Evolutionary conservation across 805 yeast genomes (phyloP), one percentile per base, ranked within the genome.

Genomic region (Yarrowia keelungensis): DNA sequence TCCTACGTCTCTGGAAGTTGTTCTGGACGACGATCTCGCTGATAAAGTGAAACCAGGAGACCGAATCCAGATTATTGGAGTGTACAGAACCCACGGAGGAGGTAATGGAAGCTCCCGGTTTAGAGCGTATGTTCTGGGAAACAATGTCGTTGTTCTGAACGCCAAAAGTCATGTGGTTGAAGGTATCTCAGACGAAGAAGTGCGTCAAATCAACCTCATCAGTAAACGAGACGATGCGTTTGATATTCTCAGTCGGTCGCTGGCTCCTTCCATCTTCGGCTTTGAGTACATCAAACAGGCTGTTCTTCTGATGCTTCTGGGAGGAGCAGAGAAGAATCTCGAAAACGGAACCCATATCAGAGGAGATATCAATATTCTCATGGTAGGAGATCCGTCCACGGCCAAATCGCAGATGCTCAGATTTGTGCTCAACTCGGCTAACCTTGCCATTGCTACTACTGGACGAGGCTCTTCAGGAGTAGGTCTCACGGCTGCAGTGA

Each of bases 381-480:
- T 95, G 97, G 98, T 95, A 47, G 99, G 99, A 80, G 99, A 95
- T 78, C 99, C 99, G 14, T 92, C 98, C 9, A 95, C 99, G 16
- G 98, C 99, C 35, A 95, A 95, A 79, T 93, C 98, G 4, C 99
- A 95, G 81, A 88, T 95, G 82, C 84, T 95, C 71, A 85, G 98
- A 72, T 94, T 95, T 76, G 98, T 95, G 19, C 83, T 95, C 71
- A 95, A 94, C 77, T 94, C 98, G 0, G 99, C 99, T 1, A 83
- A 97, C 0, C 82, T 95, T 73, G 98, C 98, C 3, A 92, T 95
- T 73, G 98, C 98, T 36, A 95, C 99, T 0, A 95, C 99, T 0
- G 99, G 99, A 82, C 88, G 97, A 78, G 99, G 99, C 78, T 92
- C 98, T 4, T 95, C 99, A 0, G 99, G 99, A 69, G 99, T 95